Conservation (phyloP, 306 rosid genomes). For the Castanopsis chinensis region DNA sequence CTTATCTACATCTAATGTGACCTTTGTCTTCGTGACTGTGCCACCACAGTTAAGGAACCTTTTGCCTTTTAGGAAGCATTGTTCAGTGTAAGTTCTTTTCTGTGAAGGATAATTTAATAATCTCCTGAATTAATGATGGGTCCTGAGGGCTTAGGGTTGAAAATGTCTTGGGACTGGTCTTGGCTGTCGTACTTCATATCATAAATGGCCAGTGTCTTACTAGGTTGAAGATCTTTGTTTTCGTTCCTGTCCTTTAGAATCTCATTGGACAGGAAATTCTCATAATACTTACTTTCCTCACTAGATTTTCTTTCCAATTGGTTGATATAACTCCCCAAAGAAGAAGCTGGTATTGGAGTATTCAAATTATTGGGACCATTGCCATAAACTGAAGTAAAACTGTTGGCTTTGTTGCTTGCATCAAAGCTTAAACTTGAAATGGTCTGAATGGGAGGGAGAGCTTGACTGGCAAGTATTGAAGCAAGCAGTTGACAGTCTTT, state of each 20-base stretch:
- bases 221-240: conserved; percentile 17
- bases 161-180: conserved; percentile 31
- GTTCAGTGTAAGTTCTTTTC: conserved; percentile 22
- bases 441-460: conserved; percentile 35
- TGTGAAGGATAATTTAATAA: conserved; percentile 34
- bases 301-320: conserved; percentile 27
- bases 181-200: conserved; percentile 26
- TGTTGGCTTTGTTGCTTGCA: conserved; percentile 21
- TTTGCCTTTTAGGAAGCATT: neutral
- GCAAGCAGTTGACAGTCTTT: conserved; percentile 52
- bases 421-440: conserved; percentile 24
- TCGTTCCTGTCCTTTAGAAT: conserved; percentile 24
- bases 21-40: neutral
- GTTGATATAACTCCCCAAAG: conserved; percentile 35
- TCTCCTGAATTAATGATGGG: conserved; percentile 33
- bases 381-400: conserved; percentile 20
- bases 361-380: conserved; percentile 32
- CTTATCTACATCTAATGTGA: neutral
- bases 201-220: conserved; percentile 21
- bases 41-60: neutral
- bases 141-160: conserved; percentile 23
- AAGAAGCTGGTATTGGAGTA: conserved; percentile 31
- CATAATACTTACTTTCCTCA: conserved; percentile 36
- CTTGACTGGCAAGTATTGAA: conserved; percentile 59
- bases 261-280: conserved; percentile 29